Base-by-base conservation (phyloP, 2,329 filamentous ascomycete species). In the Thelonectria discophora region DNA sequence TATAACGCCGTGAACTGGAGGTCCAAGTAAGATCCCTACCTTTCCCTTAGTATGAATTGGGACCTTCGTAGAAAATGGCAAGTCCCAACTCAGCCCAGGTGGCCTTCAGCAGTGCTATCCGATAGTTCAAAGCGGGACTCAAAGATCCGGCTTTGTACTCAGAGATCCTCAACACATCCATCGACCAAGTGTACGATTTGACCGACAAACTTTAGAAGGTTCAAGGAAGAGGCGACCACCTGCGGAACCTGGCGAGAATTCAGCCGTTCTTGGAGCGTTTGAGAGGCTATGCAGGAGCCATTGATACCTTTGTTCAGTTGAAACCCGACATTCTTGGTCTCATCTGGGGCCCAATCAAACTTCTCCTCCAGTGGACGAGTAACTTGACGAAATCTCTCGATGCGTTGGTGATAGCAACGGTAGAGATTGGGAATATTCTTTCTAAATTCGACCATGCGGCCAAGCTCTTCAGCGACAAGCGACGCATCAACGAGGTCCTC, bases 181-280 rank as follows among this genome's bases (percentile, higher is more conserved):
- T 74, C n/a, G 67, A 73, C 1, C 54, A 77, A 27, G 71, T 78
- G 5, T 78, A 76, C 55, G 67, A 76, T 50, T 51, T 60, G 8
- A 74, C 73, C 1, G 72, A 77, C 18, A 63, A 71, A 45, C 63
- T 78, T 17, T 76, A 78, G 58, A 62, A 66, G 17, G 70, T 76
- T 20, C 75, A 76, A 58, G 56, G 27, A 9, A 69, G 57, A 17
- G 47, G 59, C n/a, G 64, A 69, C n/a, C 50, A 58, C 21, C 56
- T 77, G 18, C 64, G 74, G 9, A 49, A 76, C 52, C 49, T 78
- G n/a, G 21, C 67, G 5, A 77, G 71, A 47, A 73, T 78, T 24
- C 11, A 63, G 7, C 72, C 71, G 1, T 78, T 68, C 27, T 63
- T 79, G 1, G 62, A 74, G 7, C 62, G 69, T 1, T 39, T 53